Conservation (phyloP, 441 rosid genomes). For the Populus trichocarpa region DNA sequence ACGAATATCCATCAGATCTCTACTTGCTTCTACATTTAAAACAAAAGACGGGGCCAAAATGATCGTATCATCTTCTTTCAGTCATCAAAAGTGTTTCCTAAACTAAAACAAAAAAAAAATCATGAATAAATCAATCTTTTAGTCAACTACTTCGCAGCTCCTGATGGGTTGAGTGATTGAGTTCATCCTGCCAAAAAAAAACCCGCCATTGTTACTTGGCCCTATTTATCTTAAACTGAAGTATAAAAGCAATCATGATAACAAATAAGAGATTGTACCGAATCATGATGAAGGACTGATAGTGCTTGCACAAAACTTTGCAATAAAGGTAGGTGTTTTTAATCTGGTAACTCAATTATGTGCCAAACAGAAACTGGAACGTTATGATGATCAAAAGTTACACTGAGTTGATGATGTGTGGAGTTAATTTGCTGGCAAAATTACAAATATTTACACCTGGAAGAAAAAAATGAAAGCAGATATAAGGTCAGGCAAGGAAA, state of each 20-base stretch:
- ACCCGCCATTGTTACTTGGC: conserved; percentile 11
- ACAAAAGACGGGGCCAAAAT: conserved; percentile 28
- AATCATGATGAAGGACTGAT: conserved; percentile 19
- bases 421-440: conserved; percentile 35
- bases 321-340: conserved; percentile 14
- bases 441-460: conserved; percentile 54
- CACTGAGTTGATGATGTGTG: conserved; percentile 27
- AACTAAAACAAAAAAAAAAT: conserved; percentile 32
- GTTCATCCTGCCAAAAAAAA: conserved; percentile 33
- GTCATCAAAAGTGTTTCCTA: conserved; percentile 29
- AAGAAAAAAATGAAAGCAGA: conserved; percentile 18
- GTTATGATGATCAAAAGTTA: conserved; percentile 19
- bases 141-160: conserved; percentile 45
- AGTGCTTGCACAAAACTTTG: conserved; percentile 10
- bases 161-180: conserved; percentile 21
- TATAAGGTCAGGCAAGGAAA: conserved; percentile 25
- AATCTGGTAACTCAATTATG: conserved; percentile 22
- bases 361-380: conserved; percentile 15
- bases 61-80: conserved; percentile 34
- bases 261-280: conserved; percentile 32
- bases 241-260: neutral
- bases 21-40: conserved; percentile 26
- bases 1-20: conserved; percentile 26
- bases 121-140: conserved; percentile 36
- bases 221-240: conserved; percentile 4